phyloP scores from a whole-genome alignment of 1,284 basidiomycete genomes.

The Puccinia sorghi region DNA sequence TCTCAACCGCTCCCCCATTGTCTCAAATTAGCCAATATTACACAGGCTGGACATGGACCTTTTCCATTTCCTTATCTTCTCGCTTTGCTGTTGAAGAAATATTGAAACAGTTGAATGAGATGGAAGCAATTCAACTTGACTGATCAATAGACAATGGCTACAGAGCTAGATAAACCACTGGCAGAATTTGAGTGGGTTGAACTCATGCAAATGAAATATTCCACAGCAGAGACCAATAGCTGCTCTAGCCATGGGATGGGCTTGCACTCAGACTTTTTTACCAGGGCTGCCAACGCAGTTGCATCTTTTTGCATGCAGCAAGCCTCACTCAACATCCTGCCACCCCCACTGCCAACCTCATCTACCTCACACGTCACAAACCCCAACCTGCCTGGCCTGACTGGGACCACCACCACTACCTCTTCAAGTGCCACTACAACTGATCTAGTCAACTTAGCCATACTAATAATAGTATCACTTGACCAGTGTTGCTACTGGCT shows the following conservation, averaged over 20 bases:
- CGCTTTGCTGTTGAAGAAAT: no score
- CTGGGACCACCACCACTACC: constrained; percentile 14
- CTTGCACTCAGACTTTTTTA: constrained; percentile 51
- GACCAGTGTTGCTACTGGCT: constrained; percentile 21
- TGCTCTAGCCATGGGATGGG: background rate
- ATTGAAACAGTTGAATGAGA: constrained; percentile 55
- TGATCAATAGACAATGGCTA: constrained; percentile 68
- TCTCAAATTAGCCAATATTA: no score
- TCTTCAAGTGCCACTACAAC: background rate
- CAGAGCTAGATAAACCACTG: constrained; percentile 72
- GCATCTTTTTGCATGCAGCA: constrained; percentile 81
- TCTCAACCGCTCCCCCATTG: no score
- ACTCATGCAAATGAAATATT: constrained; percentile 47
- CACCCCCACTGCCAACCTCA: constrained; percentile 72
- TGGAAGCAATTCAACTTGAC: constrained; percentile 51
- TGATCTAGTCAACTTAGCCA: constrained; percentile 39
- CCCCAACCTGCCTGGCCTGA: constrained; percentile 19
- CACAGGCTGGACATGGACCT: no score
- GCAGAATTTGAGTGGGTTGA: constrained; percentile 69
- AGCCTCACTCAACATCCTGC: constrained; percentile 81
- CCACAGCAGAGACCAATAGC: constrained; percentile 54
- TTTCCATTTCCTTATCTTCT: no score
- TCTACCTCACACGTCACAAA: constrained; percentile 52
- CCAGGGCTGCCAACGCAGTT: constrained; percentile 52
- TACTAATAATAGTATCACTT: constrained; percentile 35